A percentile compares a stretch with the other conserved stretches of the same genome.
phyloP scores from a whole-genome alignment of 306 rosid species.

The Herpetospermum pedunculosum region DNA sequence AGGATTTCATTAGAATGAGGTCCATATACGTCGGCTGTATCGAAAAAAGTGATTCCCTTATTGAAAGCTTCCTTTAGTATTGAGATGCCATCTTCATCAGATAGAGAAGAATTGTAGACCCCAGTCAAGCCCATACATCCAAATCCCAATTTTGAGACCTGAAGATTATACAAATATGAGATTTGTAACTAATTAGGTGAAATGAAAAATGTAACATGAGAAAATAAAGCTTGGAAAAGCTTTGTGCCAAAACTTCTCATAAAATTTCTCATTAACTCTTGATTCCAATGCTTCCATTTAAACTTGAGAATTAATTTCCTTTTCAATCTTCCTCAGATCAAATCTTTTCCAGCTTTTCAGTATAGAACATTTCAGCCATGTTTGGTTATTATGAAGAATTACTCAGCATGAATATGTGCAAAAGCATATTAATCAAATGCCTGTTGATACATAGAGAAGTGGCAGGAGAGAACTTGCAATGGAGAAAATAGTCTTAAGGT shows the following conservation, averaged over 20 bases:
- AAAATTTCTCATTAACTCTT: neutral
- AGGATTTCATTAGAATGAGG: constrained; percentile 40
- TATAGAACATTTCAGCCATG: neutral
- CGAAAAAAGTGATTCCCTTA: constrained; percentile 61
- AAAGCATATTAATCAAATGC: neutral
- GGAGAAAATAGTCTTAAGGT: neutral
- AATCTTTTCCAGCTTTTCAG: neutral
- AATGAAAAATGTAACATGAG: neutral
- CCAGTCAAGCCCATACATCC: constrained; percentile 64
- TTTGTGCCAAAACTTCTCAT: neutral
- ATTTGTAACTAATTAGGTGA: neutral
- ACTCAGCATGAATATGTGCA: neutral
- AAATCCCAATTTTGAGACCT: constrained; percentile 73
- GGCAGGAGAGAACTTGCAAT: neutral
- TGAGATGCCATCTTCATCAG: constrained; percentile 44
- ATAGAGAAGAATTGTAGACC: constrained; percentile 31
- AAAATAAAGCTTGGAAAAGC: neutral
- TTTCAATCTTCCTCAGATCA: neutral
- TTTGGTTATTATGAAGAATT: neutral
- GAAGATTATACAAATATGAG: neutral
- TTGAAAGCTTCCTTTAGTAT: constrained; percentile 47
- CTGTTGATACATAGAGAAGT: neutral
- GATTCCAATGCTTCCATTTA: neutral
- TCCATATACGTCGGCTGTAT: constrained; percentile 56
- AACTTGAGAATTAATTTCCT: neutral